Evolutionary conservation across 208 protist genomes (phyloP), one percentile per base, ranked within the genome.

Genomic region (Leishmania aethiopica): DNA sequence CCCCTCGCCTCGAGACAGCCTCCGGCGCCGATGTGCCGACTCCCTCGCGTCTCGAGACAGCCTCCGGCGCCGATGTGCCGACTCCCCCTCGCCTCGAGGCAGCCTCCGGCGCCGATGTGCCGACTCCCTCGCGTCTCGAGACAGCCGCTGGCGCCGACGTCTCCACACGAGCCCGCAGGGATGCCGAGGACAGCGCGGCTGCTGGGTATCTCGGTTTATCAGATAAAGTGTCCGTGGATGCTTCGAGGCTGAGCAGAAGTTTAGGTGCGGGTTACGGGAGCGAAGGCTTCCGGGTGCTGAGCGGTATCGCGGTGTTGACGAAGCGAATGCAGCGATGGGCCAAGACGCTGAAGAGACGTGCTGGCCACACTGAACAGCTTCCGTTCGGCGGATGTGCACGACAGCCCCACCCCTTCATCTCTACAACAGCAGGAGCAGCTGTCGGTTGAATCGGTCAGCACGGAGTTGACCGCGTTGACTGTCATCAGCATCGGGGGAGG

Each of bases 121-220:
- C 62, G n/a, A 69, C 32, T 19, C 32, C 62, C 11, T n/a, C 62
- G 15, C 51, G 51, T 1, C 15, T 5, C 15, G 51, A 55, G 3
- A 0, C 70, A 8, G 78, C 70, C 5, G 0, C 69, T 8, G 49
- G n/a, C 22, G 51, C 67, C 37, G 32, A 35, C 40, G 53, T 22
- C 11, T 32, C 57, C 35, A 55, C 67, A 19, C 69, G 55, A 28
- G 37, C 13, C 6, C 78, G 42, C 40, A 13, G n/a, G 35, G 78
- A 69, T 47, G 77, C 64, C 7, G 77, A 80, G 28, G 77, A 64
- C 25, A n/a, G 51, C 42, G 60, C 75, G 53, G 25, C 75, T 22
- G 22, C 47, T 70, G 47, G 35, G 51, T 71, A 40, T 67, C 62
- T 67, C 3, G 32, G n/a, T 28, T 28, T 64, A 4, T 13, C 28